phyloP scores from a whole-genome alignment of 441 rosid genomes.

The Flueggea neowawraea region DNA sequence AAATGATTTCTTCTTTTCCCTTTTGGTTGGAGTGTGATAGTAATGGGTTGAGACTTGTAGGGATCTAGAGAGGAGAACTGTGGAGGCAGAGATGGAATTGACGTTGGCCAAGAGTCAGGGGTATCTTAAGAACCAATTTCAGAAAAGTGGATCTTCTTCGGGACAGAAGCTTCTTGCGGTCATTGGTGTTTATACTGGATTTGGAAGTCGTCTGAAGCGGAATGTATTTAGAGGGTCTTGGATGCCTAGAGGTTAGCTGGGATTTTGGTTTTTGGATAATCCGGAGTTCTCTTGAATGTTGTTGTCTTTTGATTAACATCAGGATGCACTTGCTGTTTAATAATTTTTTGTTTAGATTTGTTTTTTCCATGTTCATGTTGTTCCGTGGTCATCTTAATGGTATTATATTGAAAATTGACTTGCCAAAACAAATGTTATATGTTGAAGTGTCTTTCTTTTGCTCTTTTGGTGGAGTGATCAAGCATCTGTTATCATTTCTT shows the following conservation, averaged over 20 bases:
- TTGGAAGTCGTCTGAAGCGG: constrained; percentile 82
- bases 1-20: background rate
- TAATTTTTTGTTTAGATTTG: too few species aligned
- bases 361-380: too few species aligned
- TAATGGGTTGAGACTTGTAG: constrained; percentile 28
- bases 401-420: too few species aligned
- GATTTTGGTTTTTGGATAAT: background rate
- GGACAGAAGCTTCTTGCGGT: constrained; percentile 71
- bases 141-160: constrained; percentile 43
- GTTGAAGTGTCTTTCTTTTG: too few species aligned
- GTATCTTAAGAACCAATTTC: constrained; percentile 53
- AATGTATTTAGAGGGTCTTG: constrained; percentile 83
- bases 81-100: constrained; percentile 93
- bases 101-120: constrained; percentile 92
- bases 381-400: too few species aligned
- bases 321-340: too few species aligned
- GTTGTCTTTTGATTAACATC: too few species aligned
- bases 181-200: constrained; percentile 91
- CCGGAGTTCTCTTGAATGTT: too few species aligned
- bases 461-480: too few species aligned
- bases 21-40: constrained; percentile 1
- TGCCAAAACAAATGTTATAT: too few species aligned
- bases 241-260: constrained; percentile 82
- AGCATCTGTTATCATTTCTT: background rate
- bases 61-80: constrained; percentile 87